Percentiles rank a stretch among this genome's conserved stretches.
Evolutionary conservation across 2,329 filamentous ascomycete genomes (phyloP).

Genomic region (Penicillium sp.): DNA sequence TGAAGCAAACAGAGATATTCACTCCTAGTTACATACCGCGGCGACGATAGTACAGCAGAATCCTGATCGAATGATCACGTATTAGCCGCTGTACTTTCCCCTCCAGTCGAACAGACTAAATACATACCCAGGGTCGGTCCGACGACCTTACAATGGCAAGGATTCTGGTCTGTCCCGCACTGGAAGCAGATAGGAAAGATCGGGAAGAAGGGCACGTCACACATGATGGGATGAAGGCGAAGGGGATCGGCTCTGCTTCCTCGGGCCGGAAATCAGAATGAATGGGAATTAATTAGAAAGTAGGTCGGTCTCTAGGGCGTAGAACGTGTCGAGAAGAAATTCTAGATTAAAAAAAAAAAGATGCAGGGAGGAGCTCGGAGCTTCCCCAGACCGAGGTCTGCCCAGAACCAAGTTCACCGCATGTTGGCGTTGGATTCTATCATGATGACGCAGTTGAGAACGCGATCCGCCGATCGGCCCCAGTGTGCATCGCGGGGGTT

Average conservation of each 20-base stretch:
- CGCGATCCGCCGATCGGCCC: slow-evolving; percentile 15
- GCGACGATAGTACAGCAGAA: slow-evolving; percentile 50
- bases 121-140: slow-evolving; percentile 53
- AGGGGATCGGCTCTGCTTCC: not conserved
- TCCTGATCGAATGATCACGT: slow-evolving; percentile 23
- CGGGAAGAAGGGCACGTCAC: slow-evolving; percentile 43
- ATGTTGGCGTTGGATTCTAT: slow-evolving; percentile 15
- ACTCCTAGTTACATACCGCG: slow-evolving; percentile 47
- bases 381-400: slow-evolving; percentile 5
- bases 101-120: no score
- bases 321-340: no score
- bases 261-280: no score
- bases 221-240: slow-evolving; percentile 32
- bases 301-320: no score
- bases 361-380: no score
- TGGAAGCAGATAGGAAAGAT: slow-evolving; percentile 55
- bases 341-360: no score
- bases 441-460: slow-evolving; percentile 28
- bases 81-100: no score
- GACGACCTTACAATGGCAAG: slow-evolving; percentile 57
- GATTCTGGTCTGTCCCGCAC: slow-evolving; percentile 57
- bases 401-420: slow-evolving; percentile 5
- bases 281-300: not conserved
- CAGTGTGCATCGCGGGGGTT: no score
- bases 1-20: no score